Evolutionary conservation across 768 basidiomycete genomes (phyloP), one percentile per base, ranked within the genome.

Genomic region (Hygrocybe punicea): DNA sequence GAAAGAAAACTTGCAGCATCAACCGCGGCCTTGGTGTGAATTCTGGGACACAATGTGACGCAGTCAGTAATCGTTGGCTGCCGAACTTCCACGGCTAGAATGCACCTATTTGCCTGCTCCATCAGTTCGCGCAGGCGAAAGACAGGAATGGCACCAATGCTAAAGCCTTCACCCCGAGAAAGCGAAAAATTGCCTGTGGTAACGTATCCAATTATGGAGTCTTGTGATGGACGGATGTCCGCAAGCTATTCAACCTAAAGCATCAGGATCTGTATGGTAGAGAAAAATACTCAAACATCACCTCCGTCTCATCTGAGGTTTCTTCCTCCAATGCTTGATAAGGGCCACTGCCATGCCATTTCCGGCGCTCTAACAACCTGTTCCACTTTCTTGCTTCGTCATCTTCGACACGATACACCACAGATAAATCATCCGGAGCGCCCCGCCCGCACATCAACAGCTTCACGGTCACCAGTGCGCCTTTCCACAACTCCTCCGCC

Each of bases 161-260:
- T 94, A 63, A 84, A 83, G 0, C 91, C 93, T 57, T 81, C 73
- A 0, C 95, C 95, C 25, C 85, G 81, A 0, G 84, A 79, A 7
- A 98, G 78, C 1, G 94, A 95, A 67, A 82, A 88, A 58, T 85
- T 85, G 0, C 94, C 95, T 2, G 89, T 86, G 0, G 93, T 92
- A 17, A 93, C 78, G 64, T 89, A 91, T 1, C 96, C 95, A 52
- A 96, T 83, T 23, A 90, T 77, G 3, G 71, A 66, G 3, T 73
- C 67, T 47, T 76, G 65, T 1, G 73, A 63, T 5, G 84, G 77
- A 6, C 71, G 67, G 6, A 69, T 60, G 57, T 78, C 73, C 11
- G 77, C 78, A 3, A 84, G 64, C 85, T 87, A 57, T 6, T 42
- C 36, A 44, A 55, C 34, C 16, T 14, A 35, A 21, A 8, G 7